phyloP scores from a whole-genome alignment of 306 rosid genomes.

The Vachellia pachyceras region DNA sequence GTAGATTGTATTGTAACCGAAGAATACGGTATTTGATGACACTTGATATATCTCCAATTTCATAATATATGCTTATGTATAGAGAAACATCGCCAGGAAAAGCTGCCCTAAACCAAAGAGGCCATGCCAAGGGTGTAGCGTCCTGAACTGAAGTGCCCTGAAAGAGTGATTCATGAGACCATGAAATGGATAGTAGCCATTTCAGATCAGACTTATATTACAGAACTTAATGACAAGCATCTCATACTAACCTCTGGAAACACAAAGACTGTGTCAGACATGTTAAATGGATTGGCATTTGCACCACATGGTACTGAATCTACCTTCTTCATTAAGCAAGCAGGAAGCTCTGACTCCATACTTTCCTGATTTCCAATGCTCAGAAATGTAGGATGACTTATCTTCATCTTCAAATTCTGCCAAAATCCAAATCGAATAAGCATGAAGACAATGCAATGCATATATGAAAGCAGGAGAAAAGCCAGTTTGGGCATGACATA shows the following conservation, averaged over 20 bases:
- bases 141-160: conserved; percentile 79
- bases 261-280: conserved; percentile 63
- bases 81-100: conserved; percentile 83
- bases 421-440: conserved; percentile 39
- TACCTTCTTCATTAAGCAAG: conserved; percentile 66
- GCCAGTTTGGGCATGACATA: conserved; percentile 25
- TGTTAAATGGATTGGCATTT: conserved; percentile 41
- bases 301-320: conserved; percentile 45
- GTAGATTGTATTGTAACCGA: conserved; percentile 82
- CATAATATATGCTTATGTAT: conserved; percentile 84
- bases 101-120: conserved; percentile 98
- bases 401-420: conserved; percentile 95
- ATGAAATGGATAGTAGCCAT: conserved; percentile 36
- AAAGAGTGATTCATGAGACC: conserved; percentile 40
- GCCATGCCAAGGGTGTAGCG: conserved; percentile 77
- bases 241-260: conserved; percentile 84
- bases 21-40: conserved; percentile 82
- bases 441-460: conserved; percentile 38
- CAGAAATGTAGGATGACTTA: conserved; percentile 87
- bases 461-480: conserved; percentile 36
- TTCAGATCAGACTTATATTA: conserved; percentile 29
- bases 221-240: conserved; percentile 24
- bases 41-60: conserved; percentile 74
- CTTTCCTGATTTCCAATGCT: conserved; percentile 68
- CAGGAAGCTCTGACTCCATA: conserved; percentile 67